Evolutionary conservation across 768 basidiomycete species (phyloP), one percentile per base, ranked within the genome.

Genomic region (Lepiota subincarnata): DNA sequence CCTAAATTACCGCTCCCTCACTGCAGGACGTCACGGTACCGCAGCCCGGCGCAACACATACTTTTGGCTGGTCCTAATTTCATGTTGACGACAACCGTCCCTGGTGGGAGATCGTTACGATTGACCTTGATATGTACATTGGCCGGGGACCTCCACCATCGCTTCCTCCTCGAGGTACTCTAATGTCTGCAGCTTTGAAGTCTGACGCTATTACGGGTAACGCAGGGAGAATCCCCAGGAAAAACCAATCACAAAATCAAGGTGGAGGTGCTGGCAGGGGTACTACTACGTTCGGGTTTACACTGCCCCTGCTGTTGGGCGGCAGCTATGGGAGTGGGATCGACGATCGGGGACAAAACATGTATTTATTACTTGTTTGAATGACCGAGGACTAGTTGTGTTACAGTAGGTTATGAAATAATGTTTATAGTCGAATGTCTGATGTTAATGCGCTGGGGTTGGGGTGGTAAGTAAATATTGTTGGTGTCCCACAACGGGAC

Each of bases 121-220:
- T 75, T 45, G 73, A 73, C 14, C 57, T 75, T 24, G 73, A 75
- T 50, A 68, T 75, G 62, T 66, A 73, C 52, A 56, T 73, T 18
- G 53, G 45, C 22, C 53, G 38, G 7, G 62, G 63, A 34, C 57
- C 57, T 31, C 48, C 52, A 22, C 51, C 56, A 12, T 24, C 53
- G 12, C 36, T 20, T 31, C 10, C 48, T 16, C n/a, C 49, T 4
- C 18, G 38, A n/a, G 14, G 18, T 34, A 20, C 46, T 14, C 16
- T 51, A 18, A 3, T 24, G 18, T 26, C 39, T 20, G 40, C 50
- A 24, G 7, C 50, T n/a, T 14, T 26, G 11, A 38, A 34, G 14
- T n/a, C 56, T 31, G 8, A 22, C 10, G 5, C 49, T 18, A 8
- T 43, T 24, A 39, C 46, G 24, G n/a, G 36, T 19, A 42, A 40